Base-by-base conservation (phyloP, 1,284 basidiomycete species). In the Lentinula novae-zelandiae region DNA sequence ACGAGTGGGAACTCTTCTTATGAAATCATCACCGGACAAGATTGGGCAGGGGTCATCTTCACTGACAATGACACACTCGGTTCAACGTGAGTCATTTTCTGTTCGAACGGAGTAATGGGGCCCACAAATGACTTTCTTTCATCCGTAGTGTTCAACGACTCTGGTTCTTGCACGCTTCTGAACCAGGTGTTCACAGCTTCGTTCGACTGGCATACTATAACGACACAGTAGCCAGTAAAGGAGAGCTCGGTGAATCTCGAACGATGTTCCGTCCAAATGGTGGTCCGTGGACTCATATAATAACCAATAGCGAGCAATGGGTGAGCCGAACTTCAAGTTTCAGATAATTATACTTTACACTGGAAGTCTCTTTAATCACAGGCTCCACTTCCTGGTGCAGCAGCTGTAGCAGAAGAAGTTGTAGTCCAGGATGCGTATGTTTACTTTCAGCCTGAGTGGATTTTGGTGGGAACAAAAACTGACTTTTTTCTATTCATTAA, bases 221-320 rank as follows among this genome's bases (percentile, higher is more conserved):
- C 57, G 38, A 58, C 20, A 64, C 66, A 5, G 62, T 61, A 1
- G 62, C 66, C 6, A 63, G 62, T 6, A 63, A 65, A 27, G 68
- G 69, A 6, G 58, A 62, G 2, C 60, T 71, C 1, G 67, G 68
- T 4, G 70, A 71, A 39, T 65, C 67, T 12, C 63, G 70, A 22
- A 70, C 69, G n/a, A 68, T 71, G 68, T 71, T 71, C 42, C 63
- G 70, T 17, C 70, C 70, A 0, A 69, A 67, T 39, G 62, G 60
- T 20, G 67, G 63, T 13, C 66, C 63, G 9, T 71, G 68, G 68
- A 69, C 67, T 10, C 65, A 68, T 33, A 60, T 71, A 1, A 64
- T 69, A 15, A 69, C 69, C 0, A 70, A 70, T 36, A 33, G 56
- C 15, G 68, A 69, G 48, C 68, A 71, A 62, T 71, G 66, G 58